These are phyloP conservation scores for Globisporangium iwayamae DNA, from an alignment of 352 stramenopile genomes.

Conservation along the genomic window DNA sequence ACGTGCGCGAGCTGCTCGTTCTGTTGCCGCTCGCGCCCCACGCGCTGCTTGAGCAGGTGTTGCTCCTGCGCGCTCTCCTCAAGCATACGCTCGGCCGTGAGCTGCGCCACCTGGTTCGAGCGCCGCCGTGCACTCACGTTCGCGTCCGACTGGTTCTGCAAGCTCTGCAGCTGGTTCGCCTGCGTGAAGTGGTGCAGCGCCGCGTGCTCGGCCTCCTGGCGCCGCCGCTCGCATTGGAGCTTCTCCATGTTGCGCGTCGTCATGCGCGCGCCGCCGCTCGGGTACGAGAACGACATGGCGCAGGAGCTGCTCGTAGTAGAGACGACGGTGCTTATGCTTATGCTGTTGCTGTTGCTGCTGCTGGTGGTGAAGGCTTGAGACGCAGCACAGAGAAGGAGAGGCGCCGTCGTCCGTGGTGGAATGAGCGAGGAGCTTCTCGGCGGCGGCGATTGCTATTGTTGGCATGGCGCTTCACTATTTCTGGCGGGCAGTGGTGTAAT, in stretches of 20 bases:
- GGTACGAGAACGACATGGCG: slow-evolving; percentile 9
- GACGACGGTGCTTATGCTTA: no score
- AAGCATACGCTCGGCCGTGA: slow-evolving; percentile 66
- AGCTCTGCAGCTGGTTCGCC: slow-evolving; percentile 51
- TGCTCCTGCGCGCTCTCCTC: slow-evolving; percentile 40
- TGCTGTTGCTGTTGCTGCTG: no score
- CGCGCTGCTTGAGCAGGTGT: slow-evolving; percentile 21
- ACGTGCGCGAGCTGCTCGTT: slow-evolving; percentile 69
- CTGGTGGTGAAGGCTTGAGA: no score
- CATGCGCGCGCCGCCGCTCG: slow-evolving; percentile 38
- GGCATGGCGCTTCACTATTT: no score
- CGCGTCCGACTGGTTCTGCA: slow-evolving; percentile 65
- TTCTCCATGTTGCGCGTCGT: slow-evolving; percentile 62
- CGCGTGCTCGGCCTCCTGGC: slow-evolving; percentile 53
- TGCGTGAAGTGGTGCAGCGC: slow-evolving; percentile 52
- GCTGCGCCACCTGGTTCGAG: slow-evolving; percentile 56
- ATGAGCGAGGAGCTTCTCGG: no score
- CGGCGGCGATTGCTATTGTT: no score
- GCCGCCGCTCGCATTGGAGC: slow-evolving; percentile 52
- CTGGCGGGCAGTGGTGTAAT: no score
- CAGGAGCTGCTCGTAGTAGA: not conserved
- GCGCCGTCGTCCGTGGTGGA: no score
- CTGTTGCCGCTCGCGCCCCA: slow-evolving; percentile 49
- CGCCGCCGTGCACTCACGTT: slow-evolving; percentile 42
- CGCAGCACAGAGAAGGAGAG: no score